phyloP scores from a whole-genome alignment of 2,329 filamentous ascomycete genomes.

The Diplodia seriata region DNA sequence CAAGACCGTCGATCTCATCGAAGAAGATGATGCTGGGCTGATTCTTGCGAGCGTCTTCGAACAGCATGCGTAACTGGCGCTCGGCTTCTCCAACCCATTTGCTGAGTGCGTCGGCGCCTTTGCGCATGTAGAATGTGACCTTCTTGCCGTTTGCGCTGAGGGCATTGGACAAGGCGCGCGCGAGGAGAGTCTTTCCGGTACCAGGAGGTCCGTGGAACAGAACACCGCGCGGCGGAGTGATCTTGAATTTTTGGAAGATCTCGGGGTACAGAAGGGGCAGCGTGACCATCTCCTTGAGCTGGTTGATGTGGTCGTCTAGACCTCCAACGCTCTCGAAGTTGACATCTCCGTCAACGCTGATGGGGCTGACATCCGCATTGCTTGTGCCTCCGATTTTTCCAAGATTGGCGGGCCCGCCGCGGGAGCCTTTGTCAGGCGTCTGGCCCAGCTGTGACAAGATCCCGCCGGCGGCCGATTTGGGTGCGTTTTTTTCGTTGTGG shows the following conservation, averaged over 20 bases:
- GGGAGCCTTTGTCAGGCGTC: conserved; percentile 60
- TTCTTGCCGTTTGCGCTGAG: conserved; percentile 89
- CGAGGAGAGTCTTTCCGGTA: conserved; percentile 96
- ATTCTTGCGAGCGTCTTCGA: conserved; percentile 93
- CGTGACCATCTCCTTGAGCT: conserved; percentile 98
- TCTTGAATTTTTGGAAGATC: conserved; percentile 87
- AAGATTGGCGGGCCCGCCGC: conserved; percentile 77
- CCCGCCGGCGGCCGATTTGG: conserved; percentile 36
- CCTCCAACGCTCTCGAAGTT: conserved; percentile 95
- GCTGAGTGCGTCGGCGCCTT: conserved; percentile 94
- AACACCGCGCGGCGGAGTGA: conserved; percentile 92
- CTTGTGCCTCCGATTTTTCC: conserved; percentile 95
- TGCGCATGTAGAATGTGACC: conserved; percentile 99
- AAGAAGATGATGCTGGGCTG: conserved; percentile 99
- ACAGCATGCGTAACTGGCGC: conserved; percentile 88
- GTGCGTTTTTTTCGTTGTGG: conserved; percentile 37
- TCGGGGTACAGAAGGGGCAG: conserved; percentile 94
- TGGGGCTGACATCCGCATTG: conserved; percentile 89
- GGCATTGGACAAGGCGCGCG: conserved; percentile 88
- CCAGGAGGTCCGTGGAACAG: conserved; percentile 96
- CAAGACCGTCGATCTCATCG: conserved; percentile 96
- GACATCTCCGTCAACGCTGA: conserved; percentile 90
- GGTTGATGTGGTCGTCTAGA: conserved; percentile 90
- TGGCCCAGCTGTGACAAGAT: conserved; percentile 59
- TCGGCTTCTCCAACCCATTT: conserved; percentile 99